Conservation (phyloP, 1,139 yeast genomes). For the Hemisphaericaspora lyxosophila region DNA sequence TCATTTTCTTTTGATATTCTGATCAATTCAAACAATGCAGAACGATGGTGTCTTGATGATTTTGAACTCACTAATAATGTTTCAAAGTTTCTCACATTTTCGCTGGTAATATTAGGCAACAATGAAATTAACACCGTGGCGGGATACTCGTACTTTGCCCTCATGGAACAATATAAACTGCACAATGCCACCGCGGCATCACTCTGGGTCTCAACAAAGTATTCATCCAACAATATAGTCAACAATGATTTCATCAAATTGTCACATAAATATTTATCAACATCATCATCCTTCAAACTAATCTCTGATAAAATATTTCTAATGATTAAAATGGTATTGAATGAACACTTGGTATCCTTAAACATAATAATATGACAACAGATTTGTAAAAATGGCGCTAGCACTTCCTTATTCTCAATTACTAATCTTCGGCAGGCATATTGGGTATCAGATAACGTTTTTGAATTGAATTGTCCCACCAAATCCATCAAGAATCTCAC, state of each 20-base stretch:
- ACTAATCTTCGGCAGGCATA: conserved; percentile 64
- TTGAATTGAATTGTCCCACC: conserved; percentile 67
- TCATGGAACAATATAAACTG: conserved; percentile 69
- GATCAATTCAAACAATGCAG: conserved; percentile 67
- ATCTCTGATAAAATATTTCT: conserved; percentile 70
- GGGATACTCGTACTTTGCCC: conserved; percentile 61
- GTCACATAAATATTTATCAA: conserved; percentile 74
- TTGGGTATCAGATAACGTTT: conserved; percentile 55
- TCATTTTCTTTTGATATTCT: conserved; percentile 41
- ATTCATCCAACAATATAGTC: conserved; percentile 65
- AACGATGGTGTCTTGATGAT: conserved; percentile 70
- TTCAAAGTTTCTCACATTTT: conserved; percentile 55
- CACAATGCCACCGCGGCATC: conserved; percentile 91
- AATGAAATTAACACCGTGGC: conserved; percentile 46
- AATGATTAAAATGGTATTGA: conserved; percentile 80
- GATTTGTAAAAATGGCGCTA: conserved; percentile 77
- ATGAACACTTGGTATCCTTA: conserved; percentile 89
- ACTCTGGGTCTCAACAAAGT: conserved; percentile 81
- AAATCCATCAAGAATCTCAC: conserved; percentile 85
- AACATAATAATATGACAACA: conserved; percentile 76
- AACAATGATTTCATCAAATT: conserved; percentile 48
- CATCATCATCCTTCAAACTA: conserved; percentile 67
- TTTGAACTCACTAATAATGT: conserved; percentile 58
- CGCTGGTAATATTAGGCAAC: conserved; percentile 46
- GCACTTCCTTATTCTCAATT: conserved; percentile 59